Conservation (phyloP, 768 basidiomycete genomes). For the Naganishia vishniacii region DNA sequence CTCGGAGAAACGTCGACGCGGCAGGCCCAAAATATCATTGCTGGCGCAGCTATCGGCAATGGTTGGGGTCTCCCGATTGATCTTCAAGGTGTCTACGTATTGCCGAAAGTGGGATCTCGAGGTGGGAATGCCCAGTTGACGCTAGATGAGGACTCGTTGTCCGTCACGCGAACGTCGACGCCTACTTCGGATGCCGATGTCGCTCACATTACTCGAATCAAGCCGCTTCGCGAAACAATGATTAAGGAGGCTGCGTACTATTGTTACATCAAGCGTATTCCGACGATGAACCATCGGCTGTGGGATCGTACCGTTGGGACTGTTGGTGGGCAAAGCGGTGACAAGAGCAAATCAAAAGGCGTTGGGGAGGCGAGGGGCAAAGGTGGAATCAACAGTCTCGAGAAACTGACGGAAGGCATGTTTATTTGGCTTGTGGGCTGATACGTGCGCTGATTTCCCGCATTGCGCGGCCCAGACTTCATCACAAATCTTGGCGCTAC, state of each 20-base stretch:
- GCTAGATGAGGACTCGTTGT: neutral
- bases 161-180: conserved; percentile 1
- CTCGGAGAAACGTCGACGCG: conserved; percentile 45
- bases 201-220: conserved; percentile 30
- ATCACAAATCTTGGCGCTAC: conserved; percentile 40
- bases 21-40: conserved; percentile 42
- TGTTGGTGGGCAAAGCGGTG: neutral
- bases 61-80: conserved; percentile 45
- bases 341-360: conserved; percentile 3
- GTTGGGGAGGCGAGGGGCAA: conserved; percentile 39
- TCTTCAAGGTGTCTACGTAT: conserved; percentile 27
- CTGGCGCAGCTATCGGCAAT: conserved; percentile 39
- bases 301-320: conserved; percentile 33
- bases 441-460: neutral
- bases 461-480: conserved; percentile 35
- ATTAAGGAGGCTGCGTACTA: conserved; percentile 43
- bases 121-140: neutral
- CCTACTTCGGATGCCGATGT: neutral
- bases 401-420: conserved; percentile 43
- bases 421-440: neutral
- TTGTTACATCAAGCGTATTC: conserved; percentile 33
- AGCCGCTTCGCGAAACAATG: conserved; percentile 44
- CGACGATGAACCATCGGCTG: conserved; percentile 35
- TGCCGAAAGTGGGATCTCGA: conserved; percentile 2
- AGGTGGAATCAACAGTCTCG: conserved; percentile 38